These are phyloP conservation scores for Medicago lupulina DNA, from an alignment of 306 rosid species.

Conservation along the genomic window DNA sequence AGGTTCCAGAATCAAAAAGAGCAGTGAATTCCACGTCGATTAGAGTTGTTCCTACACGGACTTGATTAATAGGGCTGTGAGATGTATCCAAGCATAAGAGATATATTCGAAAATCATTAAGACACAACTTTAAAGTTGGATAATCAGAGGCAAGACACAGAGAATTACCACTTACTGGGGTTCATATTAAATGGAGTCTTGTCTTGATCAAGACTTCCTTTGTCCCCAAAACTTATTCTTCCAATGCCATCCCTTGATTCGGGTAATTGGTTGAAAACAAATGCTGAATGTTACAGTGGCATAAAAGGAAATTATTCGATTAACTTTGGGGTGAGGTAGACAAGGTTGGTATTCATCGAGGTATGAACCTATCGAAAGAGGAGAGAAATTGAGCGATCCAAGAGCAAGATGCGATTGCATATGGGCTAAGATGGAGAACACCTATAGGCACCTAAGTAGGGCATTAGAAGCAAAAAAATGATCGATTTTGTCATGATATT, in stretches of 20 bases:
- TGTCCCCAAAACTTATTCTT: conserved; percentile 92
- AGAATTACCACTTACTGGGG: conserved; percentile 87
- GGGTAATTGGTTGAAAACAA: no score
- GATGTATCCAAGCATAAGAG: conserved; percentile 44
- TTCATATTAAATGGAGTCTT: conserved; percentile 88
- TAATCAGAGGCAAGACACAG: conserved; percentile 49
- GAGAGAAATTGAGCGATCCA: no score
- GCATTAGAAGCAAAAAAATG: no score
- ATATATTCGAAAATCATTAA: conserved; percentile 20
- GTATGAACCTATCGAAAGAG: no score
- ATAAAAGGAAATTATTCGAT: no score
- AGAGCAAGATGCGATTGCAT: no score
- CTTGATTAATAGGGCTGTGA: conserved; percentile 85
- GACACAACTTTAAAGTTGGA: conserved; percentile 26
- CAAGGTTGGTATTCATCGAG: no score
- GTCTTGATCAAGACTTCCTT: conserved; percentile 84
- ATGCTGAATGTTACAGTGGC: no score
- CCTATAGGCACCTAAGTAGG: no score
- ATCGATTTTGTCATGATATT: no score
- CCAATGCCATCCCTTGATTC: conserved; percentile 70
- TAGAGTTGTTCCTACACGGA: conserved; percentile 75
- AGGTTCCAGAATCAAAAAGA: conserved; percentile 93
- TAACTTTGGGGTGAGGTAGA: no score
- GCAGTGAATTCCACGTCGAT: conserved; percentile 71
- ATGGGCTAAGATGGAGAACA: no score